Evolutionary conservation across 805 yeast genomes (phyloP), one percentile per base, ranked within the genome.

Genomic region (Candida verbasci): DNA sequence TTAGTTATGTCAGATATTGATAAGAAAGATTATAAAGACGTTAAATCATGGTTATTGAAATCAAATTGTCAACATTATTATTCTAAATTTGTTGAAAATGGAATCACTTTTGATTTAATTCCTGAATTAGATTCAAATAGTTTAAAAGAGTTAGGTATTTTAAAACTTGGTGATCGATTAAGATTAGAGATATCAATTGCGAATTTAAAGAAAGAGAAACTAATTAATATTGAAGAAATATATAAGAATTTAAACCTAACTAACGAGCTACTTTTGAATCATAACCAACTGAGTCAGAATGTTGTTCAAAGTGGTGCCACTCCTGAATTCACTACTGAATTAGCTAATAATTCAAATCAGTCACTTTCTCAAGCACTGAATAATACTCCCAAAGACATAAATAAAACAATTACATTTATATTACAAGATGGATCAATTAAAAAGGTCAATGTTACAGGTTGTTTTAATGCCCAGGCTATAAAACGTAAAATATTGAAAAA

Each of bases 131-230:
- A 86, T 49, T 67, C 72, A 29, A 66, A 60, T 6, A 75, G 87
- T 1, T 68, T 91, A 38, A 74, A 71, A 32, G 93, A 82, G 39
- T 53, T 93, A 9, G 95, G 96, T 0, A 58, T 91, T 9, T 44
- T 49, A n/a, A 82, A 77, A 45, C 75, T 91, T 11, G 97, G 97
- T 1, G 97, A 93, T 55, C 65, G 96, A 18, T 65, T 91, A 15
- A 66, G 82, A 20, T 58, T 91, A 9, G 76, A 81, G 48, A 64
- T 76, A 11, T 80, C 82, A 15, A 67, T 85, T 3, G 64, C 72
- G 21, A 55, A 64, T 28, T 48, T 78, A 39, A 67, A 74, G 31
- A 45, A 62, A 4, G 68, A 60, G 33, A 53, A 39, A n/a, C 41
- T 58, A 5, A 33, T 60, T n/a, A 39, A 49, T 5, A 45, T 60